Evolutionary conservation across 2,329 filamentous ascomycete genomes (phyloP).

Genomic region (Fusarium longipes): DNA sequence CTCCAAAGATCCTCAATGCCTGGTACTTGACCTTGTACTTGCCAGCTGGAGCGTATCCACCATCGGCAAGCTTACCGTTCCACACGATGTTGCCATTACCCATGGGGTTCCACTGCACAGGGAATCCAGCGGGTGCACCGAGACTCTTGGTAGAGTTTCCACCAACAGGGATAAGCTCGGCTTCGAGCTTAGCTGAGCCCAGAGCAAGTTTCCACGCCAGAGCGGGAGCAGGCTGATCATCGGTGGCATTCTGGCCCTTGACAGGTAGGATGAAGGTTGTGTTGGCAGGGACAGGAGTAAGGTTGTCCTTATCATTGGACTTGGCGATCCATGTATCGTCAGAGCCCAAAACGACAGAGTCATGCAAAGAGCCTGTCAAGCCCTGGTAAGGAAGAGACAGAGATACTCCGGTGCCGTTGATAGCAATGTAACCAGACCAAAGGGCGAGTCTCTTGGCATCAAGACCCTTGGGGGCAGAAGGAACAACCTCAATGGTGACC

Average conservation of each 20-base stretch:
- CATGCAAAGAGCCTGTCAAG: conserved; percentile 52
- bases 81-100: conserved; percentile 49
- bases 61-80: conserved; percentile 60
- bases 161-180: conserved; percentile 57
- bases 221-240: conserved; percentile 50
- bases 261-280: conserved; percentile 56
- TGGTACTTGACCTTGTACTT: conserved; percentile 62
- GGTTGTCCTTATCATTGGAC: conserved; percentile 49
- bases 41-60: conserved; percentile 60
- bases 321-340: conserved; percentile 46
- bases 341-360: conserved; percentile 38
- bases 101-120: conserved; percentile 49
- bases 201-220: conserved; percentile 57
- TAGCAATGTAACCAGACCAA: conserved; percentile 56
- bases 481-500: conserved; percentile 58
- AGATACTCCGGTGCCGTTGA: conserved; percentile 53
- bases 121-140: conserved; percentile 48
- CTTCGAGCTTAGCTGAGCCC: conserved; percentile 57
- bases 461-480: conserved; percentile 54
- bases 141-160: conserved; percentile 23
- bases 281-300: conserved; percentile 48
- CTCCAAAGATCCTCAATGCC: conserved; percentile 63
- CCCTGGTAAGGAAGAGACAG: conserved; percentile 57
- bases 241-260: conserved; percentile 47
- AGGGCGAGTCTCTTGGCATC: conserved; percentile 53